Conservation (phyloP, 2,329 filamentous ascomycete species). For the Ceratocystis variospora region DNA sequence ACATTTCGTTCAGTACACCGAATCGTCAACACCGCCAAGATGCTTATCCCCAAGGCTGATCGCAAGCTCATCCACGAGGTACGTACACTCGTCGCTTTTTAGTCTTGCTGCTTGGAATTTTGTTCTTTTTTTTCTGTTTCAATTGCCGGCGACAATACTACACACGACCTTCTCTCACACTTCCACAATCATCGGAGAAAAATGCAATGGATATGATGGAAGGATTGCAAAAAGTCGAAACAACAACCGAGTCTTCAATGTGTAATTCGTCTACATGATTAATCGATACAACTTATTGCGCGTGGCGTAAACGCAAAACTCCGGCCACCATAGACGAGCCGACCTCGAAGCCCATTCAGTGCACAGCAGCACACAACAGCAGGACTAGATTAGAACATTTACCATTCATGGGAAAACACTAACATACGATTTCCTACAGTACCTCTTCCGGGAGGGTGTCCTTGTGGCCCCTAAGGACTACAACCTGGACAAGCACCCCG, state of each 20-base stretch:
- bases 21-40: constrained; percentile 40
- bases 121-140: constrained; percentile 5
- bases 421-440: constrained; percentile 37
- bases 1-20: constrained; percentile 19
- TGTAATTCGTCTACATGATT: background rate
- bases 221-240: background rate
- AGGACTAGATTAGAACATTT: background rate
- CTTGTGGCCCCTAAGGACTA: constrained; percentile 99
- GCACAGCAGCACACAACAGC: too few species aligned
- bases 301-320: background rate
- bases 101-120: constrained; percentile 12
- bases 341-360: too few species aligned
- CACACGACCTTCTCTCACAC: too few species aligned
- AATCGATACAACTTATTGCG: background rate
- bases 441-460: constrained; percentile 87
- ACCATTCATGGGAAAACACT: constrained; percentile 6
- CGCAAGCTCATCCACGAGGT: constrained; percentile 99
- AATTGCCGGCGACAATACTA: background rate
- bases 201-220: constrained; percentile 18
- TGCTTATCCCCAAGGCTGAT: constrained; percentile 99
- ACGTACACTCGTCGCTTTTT: constrained; percentile 22
- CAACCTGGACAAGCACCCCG: constrained; percentile 93
- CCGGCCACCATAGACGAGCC: constrained; percentile 16
- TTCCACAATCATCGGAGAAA: too few species aligned
- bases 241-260: background rate